Evolutionary conservation across 805 yeast species (phyloP).

Genomic region (Limtongozyma cylindracea): DNA sequence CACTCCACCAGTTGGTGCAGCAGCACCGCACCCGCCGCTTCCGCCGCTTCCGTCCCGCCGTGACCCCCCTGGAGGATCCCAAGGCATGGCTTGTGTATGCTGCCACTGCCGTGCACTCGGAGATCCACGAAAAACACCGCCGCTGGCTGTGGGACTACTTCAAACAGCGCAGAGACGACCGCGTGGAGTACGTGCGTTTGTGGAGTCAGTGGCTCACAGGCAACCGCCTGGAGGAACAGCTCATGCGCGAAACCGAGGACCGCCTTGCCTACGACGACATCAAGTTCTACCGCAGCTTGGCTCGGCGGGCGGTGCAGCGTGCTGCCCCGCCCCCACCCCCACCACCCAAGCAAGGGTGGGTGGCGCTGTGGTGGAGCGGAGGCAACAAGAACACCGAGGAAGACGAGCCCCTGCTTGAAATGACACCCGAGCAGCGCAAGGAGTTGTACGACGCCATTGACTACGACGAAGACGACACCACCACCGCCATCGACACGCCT

Average conservation of each 20-base stretch:
- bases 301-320: slow-evolving; percentile 38
- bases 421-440: slow-evolving; percentile 71
- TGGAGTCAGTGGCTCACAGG: slow-evolving; percentile 38
- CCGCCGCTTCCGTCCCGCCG: slow-evolving; percentile 40
- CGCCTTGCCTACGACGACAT: slow-evolving; percentile 53
- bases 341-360: slow-evolving; percentile 25
- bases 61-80: slow-evolving; percentile 33
- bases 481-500: slow-evolving; percentile 35
- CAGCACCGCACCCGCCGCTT: slow-evolving; percentile 54
- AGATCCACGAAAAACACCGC: slow-evolving; percentile 57
- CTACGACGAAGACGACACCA: slow-evolving; percentile 38
- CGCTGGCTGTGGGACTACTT: slow-evolving; percentile 82
- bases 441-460: slow-evolving; percentile 89
- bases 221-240: slow-evolving; percentile 6
- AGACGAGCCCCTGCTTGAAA: too few species aligned
- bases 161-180: slow-evolving; percentile 41
- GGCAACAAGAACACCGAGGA: slow-evolving; percentile 1
- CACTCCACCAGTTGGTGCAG: slow-evolving; percentile 64
- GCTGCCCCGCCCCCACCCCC: slow-evolving; percentile 10
- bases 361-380: slow-evolving; percentile 43
- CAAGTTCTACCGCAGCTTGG: slow-evolving; percentile 61
- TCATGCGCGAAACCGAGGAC: slow-evolving; percentile 27
- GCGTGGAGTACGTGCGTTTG: slow-evolving; percentile 36
- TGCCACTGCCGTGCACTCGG: slow-evolving; percentile 47
- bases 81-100: slow-evolving; percentile 65